Conservation (phyloP, 2,329 filamentous ascomycete genomes). For the Uncinocarpus reesii region DNA sequence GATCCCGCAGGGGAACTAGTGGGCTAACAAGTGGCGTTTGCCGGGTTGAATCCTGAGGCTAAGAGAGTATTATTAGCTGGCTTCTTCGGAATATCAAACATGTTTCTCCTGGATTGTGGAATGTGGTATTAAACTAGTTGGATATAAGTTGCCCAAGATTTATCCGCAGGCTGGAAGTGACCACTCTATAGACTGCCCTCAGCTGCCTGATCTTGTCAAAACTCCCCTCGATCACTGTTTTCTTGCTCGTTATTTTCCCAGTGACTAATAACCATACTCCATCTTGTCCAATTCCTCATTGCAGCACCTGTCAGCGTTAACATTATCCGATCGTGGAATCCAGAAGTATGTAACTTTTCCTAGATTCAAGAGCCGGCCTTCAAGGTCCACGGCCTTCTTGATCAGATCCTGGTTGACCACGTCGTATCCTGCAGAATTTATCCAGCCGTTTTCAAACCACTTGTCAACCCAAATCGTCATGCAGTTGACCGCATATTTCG, state of each 20-base stretch:
- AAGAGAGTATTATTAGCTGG: too few species aligned
- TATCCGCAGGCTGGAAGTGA: too few species aligned
- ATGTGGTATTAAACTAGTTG: too few species aligned
- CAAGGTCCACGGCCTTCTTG: slow-evolving; percentile 21
- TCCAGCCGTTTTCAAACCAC: slow-evolving; percentile 29
- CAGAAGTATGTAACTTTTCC: slow-evolving; percentile 27
- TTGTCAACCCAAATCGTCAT: slow-evolving; percentile 27
- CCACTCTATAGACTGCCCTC: too few species aligned
- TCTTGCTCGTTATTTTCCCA: not conserved
- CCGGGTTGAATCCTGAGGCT: too few species aligned
- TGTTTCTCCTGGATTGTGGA: too few species aligned
- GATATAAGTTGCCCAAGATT: too few species aligned
- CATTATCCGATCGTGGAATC: slow-evolving; percentile 29
- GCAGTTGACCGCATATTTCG: slow-evolving; percentile 28
- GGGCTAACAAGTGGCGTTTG: too few species aligned
- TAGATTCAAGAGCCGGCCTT: slow-evolving; percentile 19
- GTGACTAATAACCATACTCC: slow-evolving; percentile 1
- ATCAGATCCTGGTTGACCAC: slow-evolving; percentile 34
- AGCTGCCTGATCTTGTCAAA: too few species aligned
- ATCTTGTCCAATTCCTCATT: slow-evolving; percentile 25
- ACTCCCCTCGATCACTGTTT: not conserved
- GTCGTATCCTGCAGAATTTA: slow-evolving; percentile 21
- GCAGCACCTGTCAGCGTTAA: slow-evolving; percentile 25
- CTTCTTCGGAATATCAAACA: too few species aligned
- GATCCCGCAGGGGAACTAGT: too few species aligned